phyloP scores from a whole-genome alignment of 176 grass and related monocot genomes.

The Cenchrus purpureus region DNA sequence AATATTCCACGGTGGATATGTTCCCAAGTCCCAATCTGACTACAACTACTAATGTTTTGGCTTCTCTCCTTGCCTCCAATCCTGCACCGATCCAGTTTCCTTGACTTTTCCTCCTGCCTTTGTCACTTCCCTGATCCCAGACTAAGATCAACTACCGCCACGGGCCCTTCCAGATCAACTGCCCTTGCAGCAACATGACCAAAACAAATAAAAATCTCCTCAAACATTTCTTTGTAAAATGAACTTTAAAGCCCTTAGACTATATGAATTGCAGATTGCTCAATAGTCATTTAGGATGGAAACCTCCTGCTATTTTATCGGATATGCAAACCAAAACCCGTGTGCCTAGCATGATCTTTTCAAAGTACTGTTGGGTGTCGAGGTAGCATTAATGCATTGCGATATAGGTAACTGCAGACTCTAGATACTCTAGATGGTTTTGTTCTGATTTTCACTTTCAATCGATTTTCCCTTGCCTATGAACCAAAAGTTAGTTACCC shows the following conservation, averaged over 20 bases:
- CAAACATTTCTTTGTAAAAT: too few species aligned
- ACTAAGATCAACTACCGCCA: too few species aligned
- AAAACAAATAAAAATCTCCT: too few species aligned
- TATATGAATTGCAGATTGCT: not conserved
- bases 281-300: not conserved
- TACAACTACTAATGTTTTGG: too few species aligned
- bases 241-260: not conserved
- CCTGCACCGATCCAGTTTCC: too few species aligned
- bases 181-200: too few species aligned
- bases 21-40: too few species aligned
- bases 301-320: not conserved
- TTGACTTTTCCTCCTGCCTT: too few species aligned
- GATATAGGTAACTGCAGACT: not conserved
- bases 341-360: not conserved
- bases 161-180: too few species aligned
- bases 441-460: not conserved
- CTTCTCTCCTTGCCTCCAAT: too few species aligned
- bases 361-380: not conserved
- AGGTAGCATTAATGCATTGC: constrained; percentile 18
- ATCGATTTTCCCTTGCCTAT: not conserved
- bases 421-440: not conserved
- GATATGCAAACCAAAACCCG: not conserved
- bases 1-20: too few species aligned
- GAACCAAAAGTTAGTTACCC: constrained; percentile 6
- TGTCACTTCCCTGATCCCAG: too few species aligned